Evolutionary conservation across 805 yeast genomes (phyloP).

Genomic region (Candida rishiriensis): DNA sequence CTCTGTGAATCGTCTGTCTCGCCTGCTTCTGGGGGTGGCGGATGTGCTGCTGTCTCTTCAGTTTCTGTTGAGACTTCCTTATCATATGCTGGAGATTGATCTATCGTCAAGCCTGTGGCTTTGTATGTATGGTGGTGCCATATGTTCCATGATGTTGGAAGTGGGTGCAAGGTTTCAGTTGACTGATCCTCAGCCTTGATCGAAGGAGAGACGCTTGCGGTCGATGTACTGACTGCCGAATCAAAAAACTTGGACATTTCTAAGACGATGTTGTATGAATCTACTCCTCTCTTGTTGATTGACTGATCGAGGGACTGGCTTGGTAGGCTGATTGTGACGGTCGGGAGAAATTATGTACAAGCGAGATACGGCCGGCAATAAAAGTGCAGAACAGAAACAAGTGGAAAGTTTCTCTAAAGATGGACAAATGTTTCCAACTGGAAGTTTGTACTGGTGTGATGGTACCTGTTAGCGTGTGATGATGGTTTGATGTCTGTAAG

Average conservation of each 20-base stretch:
- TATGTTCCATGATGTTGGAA: constrained; percentile 14
- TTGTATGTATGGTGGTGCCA: constrained; percentile 17
- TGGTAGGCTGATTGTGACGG: no score
- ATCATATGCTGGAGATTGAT: constrained; percentile 1
- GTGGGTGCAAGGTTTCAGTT: constrained; percentile 5
- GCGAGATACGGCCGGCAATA: no score
- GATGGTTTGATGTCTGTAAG: no score
- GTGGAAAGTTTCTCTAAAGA: no score
- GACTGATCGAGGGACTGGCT: no score
- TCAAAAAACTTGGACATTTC: constrained; percentile 16
- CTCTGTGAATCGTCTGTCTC: constrained; percentile 3
- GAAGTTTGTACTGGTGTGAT: no score
- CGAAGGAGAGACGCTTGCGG: background rate
- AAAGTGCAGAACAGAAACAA: no score
- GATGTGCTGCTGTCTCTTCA: background rate
- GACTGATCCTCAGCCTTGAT: background rate
- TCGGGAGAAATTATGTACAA: no score
- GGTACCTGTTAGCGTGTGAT: no score
- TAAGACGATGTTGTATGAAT: no score
- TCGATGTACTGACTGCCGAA: background rate
- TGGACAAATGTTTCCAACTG: no score
- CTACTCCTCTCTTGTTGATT: no score
- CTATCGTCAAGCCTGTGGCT: background rate
- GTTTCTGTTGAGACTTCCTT: background rate
- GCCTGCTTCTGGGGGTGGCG: background rate